Base-by-base conservation (phyloP, 345 rosid species). In the Populus euphratica region DNA sequence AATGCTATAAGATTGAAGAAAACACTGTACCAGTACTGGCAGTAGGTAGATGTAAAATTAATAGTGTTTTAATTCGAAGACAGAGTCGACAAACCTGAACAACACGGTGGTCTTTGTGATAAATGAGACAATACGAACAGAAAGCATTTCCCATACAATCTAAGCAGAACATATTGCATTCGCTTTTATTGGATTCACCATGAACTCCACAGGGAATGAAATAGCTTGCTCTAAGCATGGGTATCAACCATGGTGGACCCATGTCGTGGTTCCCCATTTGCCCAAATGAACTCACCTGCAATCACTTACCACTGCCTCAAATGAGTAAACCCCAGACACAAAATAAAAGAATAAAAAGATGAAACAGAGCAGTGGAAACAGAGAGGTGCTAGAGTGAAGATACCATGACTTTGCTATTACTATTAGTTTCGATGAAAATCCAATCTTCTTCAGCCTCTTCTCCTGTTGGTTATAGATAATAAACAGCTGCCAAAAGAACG, bases 91-190 rank as follows among this genome's bases (percentile, higher is more conserved):
- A 49, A 41, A 88, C 98, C 98, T 94, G 98, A 78, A 94, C 85
- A 73, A 88, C 86, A 10, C 87, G 93, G 73, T 94, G 98, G 74
- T 92, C 88, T 20, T 78, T 86, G 86, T 94, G 98, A 36, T 85
- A 61, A 59, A 77, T 74, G 50, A 87, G 78, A 77, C 98, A 94
- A 75, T 88, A 92, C 68, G 97, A 89, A 39, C 98, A 94, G 75
- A 94, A 81, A 68, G 97, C 89, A 76, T 69, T 80, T 6, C 88
- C 89, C 82, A 69, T 61, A 71, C 98, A 94, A 20, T 94, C 93
- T 76, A 94, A 88, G 78, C 98, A 94, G 86, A 90, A 94, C 90
- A 91, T 79, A 79, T 94, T 94, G 82, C 96, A 92, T 84, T 94
- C 98, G 31, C 92, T 91, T 76, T 92, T 94, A 82, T 87, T 88